These are phyloP conservation scores for Pulicaria dysenterica DNA, from an alignment of 129 eudicot species.

Conservation along the genomic window DNA sequence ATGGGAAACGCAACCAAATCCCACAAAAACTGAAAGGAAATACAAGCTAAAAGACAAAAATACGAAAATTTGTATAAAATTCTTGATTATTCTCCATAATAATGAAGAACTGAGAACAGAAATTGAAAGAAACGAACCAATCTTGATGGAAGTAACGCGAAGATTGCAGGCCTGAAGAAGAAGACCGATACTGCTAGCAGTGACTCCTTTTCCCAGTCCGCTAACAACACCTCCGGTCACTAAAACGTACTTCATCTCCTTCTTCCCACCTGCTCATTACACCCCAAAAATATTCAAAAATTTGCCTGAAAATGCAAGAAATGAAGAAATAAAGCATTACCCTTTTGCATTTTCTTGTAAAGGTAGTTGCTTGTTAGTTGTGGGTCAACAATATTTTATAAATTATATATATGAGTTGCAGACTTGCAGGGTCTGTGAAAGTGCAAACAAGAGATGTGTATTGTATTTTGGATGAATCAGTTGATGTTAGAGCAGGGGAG, in stretches of 20 bases:
- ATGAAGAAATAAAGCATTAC: constrained; percentile 23
- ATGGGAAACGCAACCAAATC: neutral
- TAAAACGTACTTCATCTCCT: constrained; percentile 72
- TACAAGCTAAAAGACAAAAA: neutral
- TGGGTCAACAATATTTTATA: constrained; percentile 19
- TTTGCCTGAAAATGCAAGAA: constrained; percentile 7
- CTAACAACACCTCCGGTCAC: constrained; percentile 93
- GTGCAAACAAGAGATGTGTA: constrained; percentile 1
- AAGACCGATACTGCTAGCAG: constrained; percentile 92
- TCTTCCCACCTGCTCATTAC: constrained; percentile 32
- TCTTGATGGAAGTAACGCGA: constrained; percentile 84
- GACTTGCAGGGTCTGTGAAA: constrained; percentile 1
- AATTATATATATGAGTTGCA: constrained; percentile 10
- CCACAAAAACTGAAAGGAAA: neutral
- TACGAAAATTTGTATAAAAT: neutral
- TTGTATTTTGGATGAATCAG: constrained; percentile 26
- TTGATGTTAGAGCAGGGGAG: constrained; percentile 22
- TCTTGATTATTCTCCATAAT: too few species aligned
- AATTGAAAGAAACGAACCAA: constrained; percentile 45
- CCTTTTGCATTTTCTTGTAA: constrained; percentile 32
- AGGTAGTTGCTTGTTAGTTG: constrained; percentile 12
- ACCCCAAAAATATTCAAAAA: constrained; percentile 3
- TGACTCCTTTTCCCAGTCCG: constrained; percentile 91
- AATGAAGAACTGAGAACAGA: neutral
- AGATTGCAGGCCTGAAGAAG: constrained; percentile 81